Base-by-base conservation (phyloP, 179 eudicot species). In the Heliamphora pulchella region DNA sequence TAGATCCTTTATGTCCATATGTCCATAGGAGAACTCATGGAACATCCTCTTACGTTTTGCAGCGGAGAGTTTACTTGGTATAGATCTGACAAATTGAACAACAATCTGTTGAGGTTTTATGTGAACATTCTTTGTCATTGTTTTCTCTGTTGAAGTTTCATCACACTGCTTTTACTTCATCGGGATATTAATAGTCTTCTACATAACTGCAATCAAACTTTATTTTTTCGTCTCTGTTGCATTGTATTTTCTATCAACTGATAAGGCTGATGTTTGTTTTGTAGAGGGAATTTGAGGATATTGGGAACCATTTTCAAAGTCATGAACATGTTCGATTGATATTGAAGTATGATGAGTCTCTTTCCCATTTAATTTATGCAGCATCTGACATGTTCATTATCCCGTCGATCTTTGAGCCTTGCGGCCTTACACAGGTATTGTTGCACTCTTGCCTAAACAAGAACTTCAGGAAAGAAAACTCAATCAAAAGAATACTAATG, bases 361-460 rank as follows among this genome's bases (percentile, higher is more conserved):
- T 95, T 76, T 91, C 98, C 76, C 98, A 83, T 80, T 83, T 87
- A 68, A 95, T 95, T 62, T 95, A 90, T 83, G 97, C 96, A 5
- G 97, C 98, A 82, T 90, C 97, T 47, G 98, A 95, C 88, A 83
- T 95, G 88, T 87, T 95, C 77, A 89, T 95, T 84, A 93, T 95
- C 80, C 98, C 98, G 18, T 95, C 98, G 20, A 90, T 95, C 75
- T 93, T 95, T 81, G 98, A 95, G 90, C 98, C 98, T 79, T 95
- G 98, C 82, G 98, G 98, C 84, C 91, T 95, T 80, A 95, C 98
- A 79, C 98, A 95, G 98, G 98, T 95, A 89, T 18, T 47, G 53
- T 59, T 57, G n/a, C 57, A 67, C 39, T 41, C 53, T 22, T 39
- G 5, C 57, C 79, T 44, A 50, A 76, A 62, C 18, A 44, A 61